These are phyloP conservation scores for Hibiscus mutabilis DNA, from an alignment of 345 rosid genomes.

Conservation along the genomic window DNA sequence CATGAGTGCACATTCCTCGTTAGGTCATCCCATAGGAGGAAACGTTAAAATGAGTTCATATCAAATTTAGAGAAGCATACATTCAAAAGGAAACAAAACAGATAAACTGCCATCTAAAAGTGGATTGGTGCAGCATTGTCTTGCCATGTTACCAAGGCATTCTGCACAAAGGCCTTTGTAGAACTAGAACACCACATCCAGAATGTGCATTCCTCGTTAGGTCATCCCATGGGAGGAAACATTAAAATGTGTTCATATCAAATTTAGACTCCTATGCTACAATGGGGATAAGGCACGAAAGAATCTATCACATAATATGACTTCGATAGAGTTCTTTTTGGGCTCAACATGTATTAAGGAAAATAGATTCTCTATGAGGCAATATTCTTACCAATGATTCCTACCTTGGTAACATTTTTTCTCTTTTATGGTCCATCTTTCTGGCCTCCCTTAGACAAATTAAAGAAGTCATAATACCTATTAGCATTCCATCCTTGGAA, in stretches of 20 bases:
- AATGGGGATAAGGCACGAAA: background rate
- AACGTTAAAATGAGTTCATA: background rate
- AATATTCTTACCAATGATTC: background rate
- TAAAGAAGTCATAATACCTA: background rate
- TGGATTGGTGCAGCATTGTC: background rate
- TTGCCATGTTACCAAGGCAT: background rate
- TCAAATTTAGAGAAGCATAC: background rate
- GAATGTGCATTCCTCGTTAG: background rate
- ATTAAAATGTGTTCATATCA: background rate
- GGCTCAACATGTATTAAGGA: background rate
- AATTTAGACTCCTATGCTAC: background rate
- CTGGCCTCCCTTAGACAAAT: background rate
- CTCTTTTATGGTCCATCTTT: background rate
- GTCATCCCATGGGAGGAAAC: conserved; percentile 1
- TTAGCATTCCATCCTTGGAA: background rate
- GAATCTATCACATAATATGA: background rate
- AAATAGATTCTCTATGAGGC: background rate
- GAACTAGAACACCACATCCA: background rate
- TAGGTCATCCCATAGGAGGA: background rate
- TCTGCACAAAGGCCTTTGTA: background rate
- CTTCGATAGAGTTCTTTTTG: background rate
- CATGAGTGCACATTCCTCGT: background rate
- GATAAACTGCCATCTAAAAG: background rate
- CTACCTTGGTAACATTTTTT: background rate
- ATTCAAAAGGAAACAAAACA: background rate